Percentiles rank a stretch among this genome's conserved stretches.
phyloP scores from a whole-genome alignment of 2,329 filamentous ascomycete genomes.

The Fusarium sp. region DNA sequence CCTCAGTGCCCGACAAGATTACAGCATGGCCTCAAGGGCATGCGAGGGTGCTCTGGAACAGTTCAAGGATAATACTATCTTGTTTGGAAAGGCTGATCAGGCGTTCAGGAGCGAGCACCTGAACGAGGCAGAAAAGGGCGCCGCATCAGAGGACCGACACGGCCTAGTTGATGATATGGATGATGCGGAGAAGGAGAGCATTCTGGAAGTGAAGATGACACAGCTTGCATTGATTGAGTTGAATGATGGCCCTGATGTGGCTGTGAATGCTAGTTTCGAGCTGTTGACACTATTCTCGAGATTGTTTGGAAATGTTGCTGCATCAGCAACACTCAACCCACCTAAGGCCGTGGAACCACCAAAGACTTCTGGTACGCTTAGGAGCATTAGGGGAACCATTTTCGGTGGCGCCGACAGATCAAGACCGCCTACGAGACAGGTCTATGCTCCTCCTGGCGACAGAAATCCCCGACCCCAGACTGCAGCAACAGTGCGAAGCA shows the following conservation, averaged over 20 bases:
- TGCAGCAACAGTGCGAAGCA: constrained; percentile 57
- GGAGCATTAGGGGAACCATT: constrained; percentile 79
- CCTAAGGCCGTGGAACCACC: constrained; percentile 66
- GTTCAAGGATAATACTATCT: constrained; percentile 76
- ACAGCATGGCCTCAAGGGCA: constrained; percentile 79
- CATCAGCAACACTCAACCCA: constrained; percentile 58
- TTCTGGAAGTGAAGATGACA: constrained; percentile 96
- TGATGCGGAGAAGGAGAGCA: constrained; percentile 82
- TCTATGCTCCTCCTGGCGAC: constrained; percentile 53
- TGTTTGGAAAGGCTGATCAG: constrained; percentile 73
- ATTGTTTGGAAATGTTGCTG: constrained; percentile 73
- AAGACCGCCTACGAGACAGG: constrained; percentile 56
- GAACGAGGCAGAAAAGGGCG: constrained; percentile 62
- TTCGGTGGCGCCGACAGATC: constrained; percentile 72
- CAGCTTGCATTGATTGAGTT: constrained; percentile 87
- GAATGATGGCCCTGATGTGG: constrained; percentile 83
- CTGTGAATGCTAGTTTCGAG: constrained; percentile 89
- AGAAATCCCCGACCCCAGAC: constrained; percentile 55
- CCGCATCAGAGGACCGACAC: constrained; percentile 41
- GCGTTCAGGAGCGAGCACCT: constrained; percentile 74
- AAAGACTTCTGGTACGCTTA: constrained; percentile 77
- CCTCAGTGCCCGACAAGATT: constrained; percentile 88
- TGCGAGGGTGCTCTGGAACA: constrained; percentile 94
- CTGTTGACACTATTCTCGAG: constrained; percentile 83
- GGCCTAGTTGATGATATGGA: constrained; percentile 84